Evolutionary conservation across 176 grass and related monocot species (phyloP).

Genomic region (Eragrostis nindensis): DNA sequence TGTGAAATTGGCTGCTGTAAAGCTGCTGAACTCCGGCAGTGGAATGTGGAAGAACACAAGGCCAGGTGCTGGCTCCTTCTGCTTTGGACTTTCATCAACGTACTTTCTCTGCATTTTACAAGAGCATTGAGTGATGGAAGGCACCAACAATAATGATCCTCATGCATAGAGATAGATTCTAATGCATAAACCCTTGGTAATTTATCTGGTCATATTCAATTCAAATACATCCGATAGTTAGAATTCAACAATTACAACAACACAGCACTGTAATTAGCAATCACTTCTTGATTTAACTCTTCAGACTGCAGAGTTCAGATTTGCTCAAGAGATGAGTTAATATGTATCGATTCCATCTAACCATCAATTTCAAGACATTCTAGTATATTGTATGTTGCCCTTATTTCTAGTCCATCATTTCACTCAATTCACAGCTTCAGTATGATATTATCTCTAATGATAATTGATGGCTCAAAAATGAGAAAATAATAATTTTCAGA

Average conservation of each 20-base stretch:
- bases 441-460: neutral
- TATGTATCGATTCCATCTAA: neutral
- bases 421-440: neutral
- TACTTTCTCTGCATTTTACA: slow-evolving; percentile 65
- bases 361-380: neutral
- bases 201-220: neutral
- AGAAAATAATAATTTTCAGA: neutral
- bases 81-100: slow-evolving; percentile 45
- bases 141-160: slow-evolving; percentile 8
- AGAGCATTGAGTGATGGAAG: slow-evolving; percentile 10
- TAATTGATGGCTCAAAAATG: neutral
- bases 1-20: slow-evolving; percentile 69
- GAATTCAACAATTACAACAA: neutral
- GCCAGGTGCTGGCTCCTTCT: slow-evolving; percentile 76
- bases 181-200: neutral
- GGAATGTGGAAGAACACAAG: slow-evolving; percentile 96
- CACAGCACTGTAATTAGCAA: neutral
- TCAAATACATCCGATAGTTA: neutral
- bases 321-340: neutral
- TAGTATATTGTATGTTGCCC: neutral
- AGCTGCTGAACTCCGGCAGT: slow-evolving; percentile 76
- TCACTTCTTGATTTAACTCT: neutral
- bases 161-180: neutral
- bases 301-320: neutral
- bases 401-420: neutral